Conservation (phyloP, 495 filamentous ascomycete species). For the Penicillium tannophilum region DNA sequence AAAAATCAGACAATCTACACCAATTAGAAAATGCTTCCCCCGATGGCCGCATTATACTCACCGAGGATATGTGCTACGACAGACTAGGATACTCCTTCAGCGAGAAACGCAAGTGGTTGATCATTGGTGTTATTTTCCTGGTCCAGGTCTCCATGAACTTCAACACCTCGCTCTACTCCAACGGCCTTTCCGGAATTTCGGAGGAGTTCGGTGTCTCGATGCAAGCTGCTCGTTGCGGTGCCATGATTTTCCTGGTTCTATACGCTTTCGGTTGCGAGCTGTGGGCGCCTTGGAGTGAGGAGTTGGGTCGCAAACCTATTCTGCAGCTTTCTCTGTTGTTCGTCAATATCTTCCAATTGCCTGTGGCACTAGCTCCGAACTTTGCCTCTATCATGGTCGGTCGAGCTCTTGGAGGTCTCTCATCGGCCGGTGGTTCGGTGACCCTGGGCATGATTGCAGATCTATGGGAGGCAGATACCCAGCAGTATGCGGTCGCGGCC, state of each 20-base stretch:
- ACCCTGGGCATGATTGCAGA: slow-evolving; percentile 84
- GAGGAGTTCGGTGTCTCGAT: slow-evolving; percentile 63
- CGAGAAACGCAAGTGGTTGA: slow-evolving; percentile 57
- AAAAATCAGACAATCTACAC: slow-evolving; percentile 26
- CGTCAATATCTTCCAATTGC: slow-evolving; percentile 76
- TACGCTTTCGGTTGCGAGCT: slow-evolving; percentile 83
- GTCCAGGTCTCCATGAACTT: slow-evolving; percentile 88
- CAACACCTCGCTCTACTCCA: slow-evolving; percentile 74
- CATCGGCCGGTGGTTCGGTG: slow-evolving; percentile 75
- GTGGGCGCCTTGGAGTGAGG: slow-evolving; percentile 82
- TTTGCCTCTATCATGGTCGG: slow-evolving; percentile 66
- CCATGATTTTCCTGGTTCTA: slow-evolving; percentile 69
- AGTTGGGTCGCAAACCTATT: slow-evolving; percentile 71
- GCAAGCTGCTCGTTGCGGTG: slow-evolving; percentile 66
- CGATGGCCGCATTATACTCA: slow-evolving; percentile 47
- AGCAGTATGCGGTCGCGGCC: slow-evolving; percentile 66
- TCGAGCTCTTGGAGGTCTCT: slow-evolving; percentile 68
- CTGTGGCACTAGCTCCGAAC: slow-evolving; percentile 70
- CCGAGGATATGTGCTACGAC: slow-evolving; percentile 60
- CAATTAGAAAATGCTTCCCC: slow-evolving; percentile 33
- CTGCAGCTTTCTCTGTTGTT: slow-evolving; percentile 68
- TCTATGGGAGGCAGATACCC: slow-evolving; percentile 73
- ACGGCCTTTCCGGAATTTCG: slow-evolving; percentile 63
- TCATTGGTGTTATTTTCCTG: slow-evolving; percentile 61
- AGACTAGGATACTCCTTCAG: slow-evolving; percentile 57